These are phyloP conservation scores for Amanita fuliginea DNA, from an alignment of 768 basidiomycete species.

Conservation along the genomic window DNA sequence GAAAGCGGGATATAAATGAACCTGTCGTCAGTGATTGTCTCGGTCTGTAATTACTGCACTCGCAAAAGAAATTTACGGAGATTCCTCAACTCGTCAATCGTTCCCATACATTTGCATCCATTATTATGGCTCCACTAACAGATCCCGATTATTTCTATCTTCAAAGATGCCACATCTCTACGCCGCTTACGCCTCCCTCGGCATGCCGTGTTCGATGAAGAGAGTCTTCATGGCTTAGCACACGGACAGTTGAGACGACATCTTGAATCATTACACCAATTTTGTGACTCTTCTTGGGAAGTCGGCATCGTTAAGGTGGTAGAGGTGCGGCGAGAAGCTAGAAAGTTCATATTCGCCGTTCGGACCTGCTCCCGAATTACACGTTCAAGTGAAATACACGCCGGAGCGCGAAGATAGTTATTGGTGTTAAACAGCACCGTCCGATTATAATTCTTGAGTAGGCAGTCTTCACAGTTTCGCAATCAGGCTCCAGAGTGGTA, in stretches of 20 bases:
- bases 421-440: too few species aligned
- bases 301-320: neutral
- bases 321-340: neutral
- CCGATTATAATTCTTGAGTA: too few species aligned
- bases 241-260: neutral
- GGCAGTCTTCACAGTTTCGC: too few species aligned
- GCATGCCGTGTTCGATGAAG: neutral
- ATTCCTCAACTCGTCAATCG: too few species aligned
- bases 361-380: neutral
- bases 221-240: neutral
- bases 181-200: neutral
- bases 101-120: too few species aligned
- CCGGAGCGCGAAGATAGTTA: too few species aligned
- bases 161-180: neutral
- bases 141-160: neutral
- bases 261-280: neutral
- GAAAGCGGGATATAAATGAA: too few species aligned
- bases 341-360: neutral
- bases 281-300: neutral
- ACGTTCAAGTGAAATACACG: neutral
- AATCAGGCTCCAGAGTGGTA: too few species aligned
- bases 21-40: too few species aligned
- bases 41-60: too few species aligned
- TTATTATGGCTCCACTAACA: too few species aligned
- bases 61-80: too few species aligned